phyloP scores from a whole-genome alignment of 352 stramenopile species.

The Pythium pyrilobum region DNA sequence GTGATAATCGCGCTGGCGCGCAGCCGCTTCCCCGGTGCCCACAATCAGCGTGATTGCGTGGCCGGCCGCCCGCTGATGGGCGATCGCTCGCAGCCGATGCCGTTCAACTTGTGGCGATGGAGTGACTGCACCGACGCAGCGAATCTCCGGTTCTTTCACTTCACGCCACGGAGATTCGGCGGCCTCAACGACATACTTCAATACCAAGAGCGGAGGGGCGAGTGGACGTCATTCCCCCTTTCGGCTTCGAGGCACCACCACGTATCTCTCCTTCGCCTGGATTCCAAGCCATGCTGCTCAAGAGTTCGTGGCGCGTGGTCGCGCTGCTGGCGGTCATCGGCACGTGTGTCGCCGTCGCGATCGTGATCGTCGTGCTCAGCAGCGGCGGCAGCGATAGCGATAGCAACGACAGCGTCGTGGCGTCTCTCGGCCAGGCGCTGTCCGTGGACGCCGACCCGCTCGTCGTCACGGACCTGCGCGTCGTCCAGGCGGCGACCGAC shows the following conservation, averaged over 20 bases:
- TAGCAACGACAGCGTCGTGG: neutral
- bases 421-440: neutral
- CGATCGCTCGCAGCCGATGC: too few relatives aligned
- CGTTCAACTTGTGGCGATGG: too few relatives aligned
- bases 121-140: too few relatives aligned
- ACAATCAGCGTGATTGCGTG: too few relatives aligned
- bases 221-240: too few relatives aligned
- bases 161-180: neutral
- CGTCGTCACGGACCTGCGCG: slow-evolving; percentile 6
- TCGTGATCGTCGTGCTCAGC: neutral
- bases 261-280: neutral
- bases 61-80: too few relatives aligned
- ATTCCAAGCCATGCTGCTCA: neutral
- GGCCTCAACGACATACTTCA: neutral
- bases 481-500: slow-evolving; percentile 5
- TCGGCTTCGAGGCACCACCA: too few relatives aligned
- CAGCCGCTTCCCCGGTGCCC: too few relatives aligned
- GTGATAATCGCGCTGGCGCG: too few relatives aligned
- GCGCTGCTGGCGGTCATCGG: neutral
- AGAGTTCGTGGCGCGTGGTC: neutral
- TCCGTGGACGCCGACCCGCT: slow-evolving; percentile 4
- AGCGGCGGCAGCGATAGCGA: neutral
- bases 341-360: neutral
- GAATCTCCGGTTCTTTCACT: too few relatives aligned
- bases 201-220: too few relatives aligned